A percentile compares a stretch with the other conserved stretches of the same genome.
Conservation (phyloP, 495 filamentous ascomycete species). For the Penicillium paradoxum region DNA sequence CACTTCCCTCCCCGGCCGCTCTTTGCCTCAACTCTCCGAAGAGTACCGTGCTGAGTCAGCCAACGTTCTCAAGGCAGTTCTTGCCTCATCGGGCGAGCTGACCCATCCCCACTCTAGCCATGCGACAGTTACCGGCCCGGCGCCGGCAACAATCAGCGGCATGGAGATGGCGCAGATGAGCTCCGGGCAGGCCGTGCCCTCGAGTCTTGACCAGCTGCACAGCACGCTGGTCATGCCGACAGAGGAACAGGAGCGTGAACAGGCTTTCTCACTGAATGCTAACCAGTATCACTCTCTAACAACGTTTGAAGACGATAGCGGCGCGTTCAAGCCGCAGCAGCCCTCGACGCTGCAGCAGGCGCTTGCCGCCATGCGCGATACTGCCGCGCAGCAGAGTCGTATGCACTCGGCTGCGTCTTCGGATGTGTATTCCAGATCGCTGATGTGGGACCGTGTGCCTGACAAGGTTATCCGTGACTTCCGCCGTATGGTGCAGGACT, state of each 20-base stretch:
- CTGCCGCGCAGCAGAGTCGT: conserved; percentile 41
- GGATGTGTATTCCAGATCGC: conserved; percentile 85
- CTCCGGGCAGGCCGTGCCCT: conserved; percentile 49
- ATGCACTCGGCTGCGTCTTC: conserved; percentile 30
- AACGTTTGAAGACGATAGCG: conserved; percentile 43
- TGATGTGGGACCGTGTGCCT: conserved; percentile 93
- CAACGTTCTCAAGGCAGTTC: conserved; percentile 79
- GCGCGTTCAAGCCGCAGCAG: conserved; percentile 41
- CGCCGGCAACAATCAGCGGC: conserved; percentile 38
- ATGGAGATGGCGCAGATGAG: conserved; percentile 49
- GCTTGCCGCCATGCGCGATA: conserved; percentile 72
- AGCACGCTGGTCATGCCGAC: conserved; percentile 69
- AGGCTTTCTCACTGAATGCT: conserved; percentile 77
- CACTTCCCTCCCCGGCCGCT: conserved; percentile 50
- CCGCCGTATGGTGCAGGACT: conserved; percentile 74
- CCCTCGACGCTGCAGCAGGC: conserved; percentile 72
- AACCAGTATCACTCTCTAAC: conserved; percentile 88
- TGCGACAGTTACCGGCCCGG: conserved; percentile 37
- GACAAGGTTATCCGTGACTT: conserved; percentile 89
- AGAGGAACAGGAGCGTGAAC: conserved; percentile 82
- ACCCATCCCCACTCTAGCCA: conserved; percentile 26
- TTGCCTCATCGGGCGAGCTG: conserved; percentile 55
- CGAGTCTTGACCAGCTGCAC: conserved; percentile 70
- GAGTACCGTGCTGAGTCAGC: conserved; percentile 91
- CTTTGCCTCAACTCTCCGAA: conserved; percentile 81